A percentile compares a stretch with the other conserved stretches of the same genome.
Conservation (phyloP, 805 yeast genomes). For the Myxozyma lipomycoides region DNA sequence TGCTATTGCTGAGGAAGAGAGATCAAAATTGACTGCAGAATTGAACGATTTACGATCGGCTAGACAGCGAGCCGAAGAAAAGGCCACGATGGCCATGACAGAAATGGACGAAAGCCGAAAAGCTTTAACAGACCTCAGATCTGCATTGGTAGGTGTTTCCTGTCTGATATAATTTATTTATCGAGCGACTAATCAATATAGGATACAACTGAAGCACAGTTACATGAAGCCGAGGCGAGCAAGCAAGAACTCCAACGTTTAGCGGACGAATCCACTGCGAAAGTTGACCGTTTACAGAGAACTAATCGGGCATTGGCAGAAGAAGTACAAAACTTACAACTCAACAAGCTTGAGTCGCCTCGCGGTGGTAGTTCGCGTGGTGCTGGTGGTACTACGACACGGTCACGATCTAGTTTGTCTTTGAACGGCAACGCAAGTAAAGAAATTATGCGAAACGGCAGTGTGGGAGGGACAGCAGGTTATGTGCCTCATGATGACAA, state of each 20-base stretch:
- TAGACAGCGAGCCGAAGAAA: slow-evolving; percentile 31
- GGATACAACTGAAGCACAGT: slow-evolving; percentile 31
- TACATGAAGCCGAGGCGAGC: slow-evolving; percentile 34
- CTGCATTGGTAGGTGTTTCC: slow-evolving; percentile 21
- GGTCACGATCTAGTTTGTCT: slow-evolving; percentile 14
- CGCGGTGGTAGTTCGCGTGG: not conserved
- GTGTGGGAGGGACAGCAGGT: slow-evolving; percentile 1
- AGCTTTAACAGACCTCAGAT: slow-evolving; percentile 28
- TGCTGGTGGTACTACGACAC: not conserved
- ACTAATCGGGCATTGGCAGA: slow-evolving; percentile 36
- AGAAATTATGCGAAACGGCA: not conserved
- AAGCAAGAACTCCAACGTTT: slow-evolving; percentile 36
- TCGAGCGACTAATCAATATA: not conserved
- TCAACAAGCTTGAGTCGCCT: slow-evolving; percentile 16
- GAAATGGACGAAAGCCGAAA: slow-evolving; percentile 34
- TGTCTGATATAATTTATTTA: not conserved
- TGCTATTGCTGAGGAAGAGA: slow-evolving; percentile 23
- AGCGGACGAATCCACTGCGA: slow-evolving; percentile 38
- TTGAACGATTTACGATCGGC: slow-evolving; percentile 28
- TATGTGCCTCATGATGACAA: slow-evolving; percentile 22
- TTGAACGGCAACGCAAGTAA: not conserved
- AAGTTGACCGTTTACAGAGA: slow-evolving; percentile 38
- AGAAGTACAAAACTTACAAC: slow-evolving; percentile 36
- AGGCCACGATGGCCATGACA: slow-evolving; percentile 29
- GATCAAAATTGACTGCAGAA: slow-evolving; percentile 25